A percentile compares a stretch with the other conserved stretches of the same genome.
Evolutionary conservation across 371 early-diverging fungal genomes (phyloP).

Genomic region (Mortierella sp.): DNA sequence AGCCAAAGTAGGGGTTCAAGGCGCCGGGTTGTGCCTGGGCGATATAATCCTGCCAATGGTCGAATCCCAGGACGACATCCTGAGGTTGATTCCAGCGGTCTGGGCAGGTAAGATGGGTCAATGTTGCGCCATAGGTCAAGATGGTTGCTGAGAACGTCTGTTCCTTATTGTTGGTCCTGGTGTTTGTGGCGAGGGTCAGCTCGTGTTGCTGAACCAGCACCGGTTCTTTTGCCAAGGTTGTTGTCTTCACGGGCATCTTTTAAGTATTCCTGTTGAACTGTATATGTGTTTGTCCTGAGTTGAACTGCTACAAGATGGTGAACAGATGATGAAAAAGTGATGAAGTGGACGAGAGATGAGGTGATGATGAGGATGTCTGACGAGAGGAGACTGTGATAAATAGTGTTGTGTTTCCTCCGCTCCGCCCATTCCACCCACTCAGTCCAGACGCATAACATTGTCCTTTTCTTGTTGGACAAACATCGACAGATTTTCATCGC

Average conservation of each 20-base stretch:
- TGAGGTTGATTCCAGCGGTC: slow-evolving; percentile 34
- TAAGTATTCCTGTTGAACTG: neutral
- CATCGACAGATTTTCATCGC: neutral
- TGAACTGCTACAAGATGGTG: neutral
- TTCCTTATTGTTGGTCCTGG: neutral
- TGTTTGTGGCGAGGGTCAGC: slow-evolving; percentile 3
- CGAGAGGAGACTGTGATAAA: neutral
- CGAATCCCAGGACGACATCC: slow-evolving; percentile 49
- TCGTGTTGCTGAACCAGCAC: slow-evolving; percentile 38
- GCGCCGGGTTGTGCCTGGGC: slow-evolving; percentile 34
- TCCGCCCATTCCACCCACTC: neutral
- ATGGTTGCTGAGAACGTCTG: slow-evolving; percentile 31
- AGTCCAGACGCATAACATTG: neutral
- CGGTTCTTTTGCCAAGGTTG: slow-evolving; percentile 25
- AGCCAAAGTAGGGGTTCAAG: slow-evolving; percentile 50
- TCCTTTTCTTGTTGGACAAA: neutral
- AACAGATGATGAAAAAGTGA: neutral
- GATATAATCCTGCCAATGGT: slow-evolving; percentile 51
- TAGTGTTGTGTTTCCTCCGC: neutral
- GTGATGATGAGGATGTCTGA: neutral
- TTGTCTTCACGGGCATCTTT: slow-evolving; percentile 42
- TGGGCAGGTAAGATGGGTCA: slow-evolving; percentile 36
- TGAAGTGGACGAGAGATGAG: slow-evolving; percentile 5
- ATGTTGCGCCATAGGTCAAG: slow-evolving; percentile 48
- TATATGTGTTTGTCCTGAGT: neutral